Base-by-base conservation (phyloP, 148 eudicot genomes). In the Selenicereus undatus region DNA sequence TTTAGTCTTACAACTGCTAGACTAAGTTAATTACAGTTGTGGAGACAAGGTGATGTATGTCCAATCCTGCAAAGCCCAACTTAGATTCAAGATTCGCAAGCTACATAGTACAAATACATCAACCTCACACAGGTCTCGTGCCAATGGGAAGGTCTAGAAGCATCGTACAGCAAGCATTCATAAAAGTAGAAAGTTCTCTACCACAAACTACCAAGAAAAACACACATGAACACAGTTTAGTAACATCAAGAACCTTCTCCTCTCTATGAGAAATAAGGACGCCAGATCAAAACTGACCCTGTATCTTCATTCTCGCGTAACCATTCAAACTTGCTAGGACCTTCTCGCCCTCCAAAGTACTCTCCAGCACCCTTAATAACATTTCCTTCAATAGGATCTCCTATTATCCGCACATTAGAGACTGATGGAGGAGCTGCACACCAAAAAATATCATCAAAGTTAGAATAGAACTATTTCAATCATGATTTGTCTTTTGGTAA, bases 281-380 rank as follows among this genome's bases (percentile, higher is more conserved):
- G 9, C 43, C 26, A 51, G 35, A 20, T 32, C 64, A 51, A 76
- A 58, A 86, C 95, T 83, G 71, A 96, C 99, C 99, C 92, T 62
- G 86, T 88, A 50, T 89, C 91, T 83, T 85, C 91, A 45, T 92
- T 85, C 85, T 93, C 99, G 58, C 91, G 93, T 80, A 89, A 79
- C 99, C 99, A 96, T 80, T 93, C 94, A 84, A 91, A 96, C 79
- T 89, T 96, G 93, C 98, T 96, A 74, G 99, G 99, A 68, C 99
- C 99, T 86, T 96, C 99, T 88, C 85, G 89, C 84, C 99, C 99
- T 83, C 99, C 99, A 87, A 96, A 92, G 86, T 96, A 96, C 27
- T 89, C 87, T 76, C 97, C 99, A 76, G 81, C 81, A 71, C 99
- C 99, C 88, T 81, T 93, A 35, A 96, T 79, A 27, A 86, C 87